Evolutionary conservation across 129 eudicot species (phyloP).

Genomic region (Rutidosis leptorrhynchoides): DNA sequence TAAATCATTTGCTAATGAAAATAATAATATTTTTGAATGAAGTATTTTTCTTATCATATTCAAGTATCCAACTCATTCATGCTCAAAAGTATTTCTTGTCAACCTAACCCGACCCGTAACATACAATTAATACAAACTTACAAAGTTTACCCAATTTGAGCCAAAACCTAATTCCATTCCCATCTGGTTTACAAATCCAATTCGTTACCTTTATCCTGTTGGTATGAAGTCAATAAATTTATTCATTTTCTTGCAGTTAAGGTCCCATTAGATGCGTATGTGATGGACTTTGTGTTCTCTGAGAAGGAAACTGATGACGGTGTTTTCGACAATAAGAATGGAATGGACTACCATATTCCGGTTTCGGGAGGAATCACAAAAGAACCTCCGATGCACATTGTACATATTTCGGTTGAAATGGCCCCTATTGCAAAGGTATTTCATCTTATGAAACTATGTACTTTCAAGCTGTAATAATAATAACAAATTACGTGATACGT

Average conservation of each 20-base stretch:
- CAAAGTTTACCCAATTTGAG: background rate
- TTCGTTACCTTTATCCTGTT: background rate
- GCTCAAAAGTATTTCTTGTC: background rate
- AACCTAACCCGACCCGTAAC: background rate
- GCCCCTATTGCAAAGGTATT: slow-evolving; percentile 99
- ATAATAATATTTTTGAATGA: background rate
- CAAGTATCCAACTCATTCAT: background rate
- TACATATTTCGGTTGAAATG: slow-evolving; percentile 96
- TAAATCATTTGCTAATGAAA: background rate
- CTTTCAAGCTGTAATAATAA: background rate
- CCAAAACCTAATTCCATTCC: background rate
- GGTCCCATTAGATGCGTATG: slow-evolving; percentile 96
- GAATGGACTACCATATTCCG: slow-evolving; percentile 94
- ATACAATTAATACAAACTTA: background rate
- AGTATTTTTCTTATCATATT: background rate
- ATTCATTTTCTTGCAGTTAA: slow-evolving; percentile 53
- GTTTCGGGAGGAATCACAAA: slow-evolving; percentile 77
- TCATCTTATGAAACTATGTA: background rate
- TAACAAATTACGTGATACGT: background rate
- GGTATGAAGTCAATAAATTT: background rate
- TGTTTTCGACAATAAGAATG: slow-evolving; percentile 78
- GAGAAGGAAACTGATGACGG: slow-evolving; percentile 93
- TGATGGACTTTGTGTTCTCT: slow-evolving; percentile 95
- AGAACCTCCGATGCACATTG: slow-evolving; percentile 98
- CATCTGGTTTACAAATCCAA: background rate